Percentiles rank a stretch among this genome's conserved stretches.
These are phyloP conservation scores for Aspergillus indologenus DNA, from an alignment of 495 filamentous ascomycete species.

Conservation along the genomic window DNA sequence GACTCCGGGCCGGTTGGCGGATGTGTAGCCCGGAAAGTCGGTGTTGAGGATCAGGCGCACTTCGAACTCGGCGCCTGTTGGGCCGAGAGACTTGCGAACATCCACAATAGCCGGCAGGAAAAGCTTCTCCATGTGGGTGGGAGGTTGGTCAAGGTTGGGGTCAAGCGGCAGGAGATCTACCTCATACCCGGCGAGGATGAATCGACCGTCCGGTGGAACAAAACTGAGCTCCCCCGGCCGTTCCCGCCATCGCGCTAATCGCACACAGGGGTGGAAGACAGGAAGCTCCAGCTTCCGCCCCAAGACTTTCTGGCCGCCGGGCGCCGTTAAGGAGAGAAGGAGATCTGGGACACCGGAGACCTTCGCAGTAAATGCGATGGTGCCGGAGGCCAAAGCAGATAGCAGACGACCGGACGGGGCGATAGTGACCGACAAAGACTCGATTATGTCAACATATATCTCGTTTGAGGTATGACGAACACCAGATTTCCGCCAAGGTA, in stretches of 20 bases:
- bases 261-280: conserved; percentile 94
- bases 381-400: conserved; percentile 83
- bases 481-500: conserved; percentile 87
- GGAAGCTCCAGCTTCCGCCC: conserved; percentile 76
- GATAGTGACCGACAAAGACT: conserved; percentile 80
- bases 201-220: conserved; percentile 92
- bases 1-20: conserved; percentile 32
- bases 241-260: conserved; percentile 80
- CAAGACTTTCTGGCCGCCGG: conserved; percentile 71
- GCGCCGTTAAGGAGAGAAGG: conserved; percentile 70
- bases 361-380: conserved; percentile 91
- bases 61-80: conserved; percentile 79
- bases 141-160: conserved; percentile 40
- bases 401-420: conserved; percentile 87
- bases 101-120: conserved; percentile 80
- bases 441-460: conserved; percentile 93
- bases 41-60: conserved; percentile 71
- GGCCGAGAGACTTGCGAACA: conserved; percentile 74
- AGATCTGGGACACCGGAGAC: conserved; percentile 93
- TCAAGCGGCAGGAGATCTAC: conserved; percentile 78
- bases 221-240: conserved; percentile 88
- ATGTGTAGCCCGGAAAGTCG: conserved; percentile 48
- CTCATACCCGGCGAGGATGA: conserved; percentile 91
- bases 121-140: conserved; percentile 58
- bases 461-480: conserved; percentile 96